Conservation (phyloP, 2,329 filamentous ascomycete genomes). For the Trichoderma sp. region DNA sequence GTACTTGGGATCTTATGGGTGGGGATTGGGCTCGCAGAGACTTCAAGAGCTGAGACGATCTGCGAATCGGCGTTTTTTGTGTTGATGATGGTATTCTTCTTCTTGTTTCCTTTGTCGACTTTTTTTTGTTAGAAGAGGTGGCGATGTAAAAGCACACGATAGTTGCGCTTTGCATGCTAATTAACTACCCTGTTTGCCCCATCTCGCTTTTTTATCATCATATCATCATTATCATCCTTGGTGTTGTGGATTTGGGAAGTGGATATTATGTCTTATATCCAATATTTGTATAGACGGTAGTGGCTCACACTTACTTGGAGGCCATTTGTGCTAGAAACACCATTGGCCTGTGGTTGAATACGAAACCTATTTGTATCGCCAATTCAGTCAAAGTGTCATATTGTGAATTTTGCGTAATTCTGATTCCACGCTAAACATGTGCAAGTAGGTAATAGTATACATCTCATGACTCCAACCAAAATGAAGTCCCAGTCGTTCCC, state of each 20-base stretch:
- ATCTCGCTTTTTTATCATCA: neutral
- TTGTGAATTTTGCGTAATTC: neutral
- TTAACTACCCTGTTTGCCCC: neutral
- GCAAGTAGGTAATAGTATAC: neutral
- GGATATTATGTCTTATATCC: neutral
- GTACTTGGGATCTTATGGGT: slow-evolving; percentile 26
- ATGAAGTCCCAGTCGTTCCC: neutral
- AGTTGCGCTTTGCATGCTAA: neutral
- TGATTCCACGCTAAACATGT: neutral
- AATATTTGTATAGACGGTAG: neutral
- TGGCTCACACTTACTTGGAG: neutral
- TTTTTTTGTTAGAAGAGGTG: neutral
- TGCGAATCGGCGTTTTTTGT: slow-evolving; percentile 31
- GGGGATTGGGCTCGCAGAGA: slow-evolving; percentile 36
- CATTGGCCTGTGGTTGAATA: neutral
- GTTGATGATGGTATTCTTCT: neutral
- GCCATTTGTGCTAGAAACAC: neutral
- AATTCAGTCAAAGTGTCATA: neutral
- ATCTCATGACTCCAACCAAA: neutral
- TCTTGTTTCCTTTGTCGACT: neutral
- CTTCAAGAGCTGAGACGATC: slow-evolving; percentile 58
- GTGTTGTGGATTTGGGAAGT: neutral
- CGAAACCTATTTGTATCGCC: neutral
- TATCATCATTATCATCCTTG: neutral
- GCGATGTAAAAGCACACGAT: neutral